Conservation (phyloP, 1,284 basidiomycete species). For the Pseudozyma thailandica region DNA sequence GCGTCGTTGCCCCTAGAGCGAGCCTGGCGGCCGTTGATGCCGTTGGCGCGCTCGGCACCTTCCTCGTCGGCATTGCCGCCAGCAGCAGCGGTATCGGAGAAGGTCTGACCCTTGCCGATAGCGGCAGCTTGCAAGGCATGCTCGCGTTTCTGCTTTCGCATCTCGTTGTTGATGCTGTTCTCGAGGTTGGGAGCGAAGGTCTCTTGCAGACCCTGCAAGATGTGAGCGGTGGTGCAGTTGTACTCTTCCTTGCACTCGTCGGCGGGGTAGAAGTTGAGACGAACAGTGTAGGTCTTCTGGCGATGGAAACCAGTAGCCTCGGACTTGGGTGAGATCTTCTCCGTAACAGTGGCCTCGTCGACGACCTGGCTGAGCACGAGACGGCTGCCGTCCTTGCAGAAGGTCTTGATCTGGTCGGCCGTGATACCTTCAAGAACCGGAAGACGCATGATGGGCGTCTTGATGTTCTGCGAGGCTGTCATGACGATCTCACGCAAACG, state of each 20-base stretch:
- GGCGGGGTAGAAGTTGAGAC: conserved; percentile 86
- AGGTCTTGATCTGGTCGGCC: conserved; percentile 73
- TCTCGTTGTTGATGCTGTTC: conserved; percentile 85
- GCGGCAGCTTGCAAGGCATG: conserved; percentile 81
- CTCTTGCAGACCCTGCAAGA: conserved; percentile 79
- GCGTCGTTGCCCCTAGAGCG: conserved; percentile 37
- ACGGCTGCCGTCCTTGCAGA: conserved; percentile 90
- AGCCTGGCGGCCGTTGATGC: conserved; percentile 61
- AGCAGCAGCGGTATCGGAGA: conserved; percentile 72
- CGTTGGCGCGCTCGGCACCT: conserved; percentile 74
- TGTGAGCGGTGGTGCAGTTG: conserved; percentile 78
- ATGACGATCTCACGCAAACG: conserved; percentile 98
- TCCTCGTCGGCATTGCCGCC: conserved; percentile 63
- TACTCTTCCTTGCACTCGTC: conserved; percentile 88
- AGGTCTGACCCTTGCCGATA: conserved; percentile 75
- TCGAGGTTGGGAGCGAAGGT: conserved; percentile 86
- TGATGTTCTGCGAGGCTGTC: conserved; percentile 96
- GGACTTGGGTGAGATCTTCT: conserved; percentile 78
- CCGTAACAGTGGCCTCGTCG: conserved; percentile 84
- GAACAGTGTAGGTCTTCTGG: conserved; percentile 83
- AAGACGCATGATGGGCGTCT: conserved; percentile 98
- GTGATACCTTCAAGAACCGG: conserved; percentile 69
- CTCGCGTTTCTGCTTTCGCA: conserved; percentile 86
- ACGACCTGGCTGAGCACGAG: conserved; percentile 89
- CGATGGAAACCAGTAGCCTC: conserved; percentile 72